Percentiles rank a stretch among this genome's conserved stretches.
These are phyloP conservation scores for Mycena sanguinolenta DNA, from an alignment of 768 basidiomycete genomes.

Conservation along the genomic window DNA sequence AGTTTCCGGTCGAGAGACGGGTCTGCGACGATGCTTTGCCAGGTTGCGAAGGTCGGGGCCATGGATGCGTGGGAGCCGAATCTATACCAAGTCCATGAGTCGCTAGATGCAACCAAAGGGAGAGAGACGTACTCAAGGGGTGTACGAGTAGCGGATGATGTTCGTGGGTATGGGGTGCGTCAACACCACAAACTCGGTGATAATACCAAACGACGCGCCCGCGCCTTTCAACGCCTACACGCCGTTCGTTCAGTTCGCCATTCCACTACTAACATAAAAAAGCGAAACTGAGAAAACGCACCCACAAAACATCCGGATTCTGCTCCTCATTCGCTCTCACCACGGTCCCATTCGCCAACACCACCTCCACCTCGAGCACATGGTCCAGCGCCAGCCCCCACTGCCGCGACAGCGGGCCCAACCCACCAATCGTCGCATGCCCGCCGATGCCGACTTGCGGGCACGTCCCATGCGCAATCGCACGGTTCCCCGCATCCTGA, in stretches of 20 bases:
- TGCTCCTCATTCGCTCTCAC: slow-evolving; percentile 38
- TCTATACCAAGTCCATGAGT: neutral
- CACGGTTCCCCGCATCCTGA: slow-evolving; percentile 38
- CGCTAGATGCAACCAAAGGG: too few species aligned
- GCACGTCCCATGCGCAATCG: slow-evolving; percentile 48
- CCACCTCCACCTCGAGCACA: slow-evolving; percentile 42
- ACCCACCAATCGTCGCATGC: slow-evolving; percentile 41
- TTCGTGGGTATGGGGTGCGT: slow-evolving; percentile 42
- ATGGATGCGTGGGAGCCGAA: slow-evolving; percentile 20
- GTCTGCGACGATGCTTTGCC: slow-evolving; percentile 33
- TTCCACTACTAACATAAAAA: too few species aligned
- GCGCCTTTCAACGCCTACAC: slow-evolving; percentile 46
- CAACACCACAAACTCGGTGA: slow-evolving; percentile 43
- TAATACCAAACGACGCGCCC: slow-evolving; percentile 46
- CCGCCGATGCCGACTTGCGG: slow-evolving; percentile 46
- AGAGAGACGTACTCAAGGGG: slow-evolving; percentile 20
- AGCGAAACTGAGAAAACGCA: slow-evolving; percentile 2
- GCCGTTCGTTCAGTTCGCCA: too few species aligned
- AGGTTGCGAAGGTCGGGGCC: slow-evolving; percentile 29
- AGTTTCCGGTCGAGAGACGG: slow-evolving; percentile 35
- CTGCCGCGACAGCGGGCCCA: slow-evolving; percentile 39
- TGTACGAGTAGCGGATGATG: slow-evolving; percentile 28
- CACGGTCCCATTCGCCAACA: slow-evolving; percentile 41
- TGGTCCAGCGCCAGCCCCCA: slow-evolving; percentile 45
- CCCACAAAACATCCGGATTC: slow-evolving; percentile 42